Conservation (phyloP, 2,329 filamentous ascomycete genomes). For the Diaporthe destruens region DNA sequence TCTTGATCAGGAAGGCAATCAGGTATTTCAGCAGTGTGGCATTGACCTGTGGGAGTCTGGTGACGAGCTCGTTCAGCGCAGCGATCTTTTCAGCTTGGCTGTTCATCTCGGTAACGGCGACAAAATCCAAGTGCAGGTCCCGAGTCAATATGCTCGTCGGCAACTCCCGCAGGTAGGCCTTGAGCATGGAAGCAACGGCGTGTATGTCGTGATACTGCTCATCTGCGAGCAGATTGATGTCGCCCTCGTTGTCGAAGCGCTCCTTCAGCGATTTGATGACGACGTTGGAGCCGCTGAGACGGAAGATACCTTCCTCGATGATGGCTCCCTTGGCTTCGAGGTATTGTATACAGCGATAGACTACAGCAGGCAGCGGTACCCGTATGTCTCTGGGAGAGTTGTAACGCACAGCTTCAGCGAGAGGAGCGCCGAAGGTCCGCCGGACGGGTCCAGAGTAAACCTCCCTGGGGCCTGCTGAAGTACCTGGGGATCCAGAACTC, state of each 20-base stretch:
- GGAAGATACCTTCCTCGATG: conserved; percentile 94
- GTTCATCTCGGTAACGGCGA: conserved; percentile 83
- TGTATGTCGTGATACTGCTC: conserved; percentile 95
- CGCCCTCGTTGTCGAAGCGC: conserved; percentile 92
- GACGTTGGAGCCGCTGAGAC: conserved; percentile 95
- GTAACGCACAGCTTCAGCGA: conserved; percentile 87
- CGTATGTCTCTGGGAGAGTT: conserved; percentile 80
- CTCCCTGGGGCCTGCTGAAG: conserved; percentile 53
- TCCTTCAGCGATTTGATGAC: conserved; percentile 92
- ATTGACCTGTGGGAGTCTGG: conserved; percentile 84
- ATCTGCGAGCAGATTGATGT: conserved; percentile 86
- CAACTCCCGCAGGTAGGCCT: conserved; percentile 92
- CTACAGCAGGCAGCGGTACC: conserved; percentile 87
- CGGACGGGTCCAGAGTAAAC: conserved; percentile 67
- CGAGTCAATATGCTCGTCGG: conserved; percentile 91
- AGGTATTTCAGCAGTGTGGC: conserved; percentile 85
- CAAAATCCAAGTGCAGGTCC: conserved; percentile 90
- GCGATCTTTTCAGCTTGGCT: conserved; percentile 81
- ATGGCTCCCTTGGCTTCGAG: conserved; percentile 85
- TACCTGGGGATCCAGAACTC: conserved; percentile 57
- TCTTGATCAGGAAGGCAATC: conserved; percentile 88
- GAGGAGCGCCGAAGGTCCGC: conserved; percentile 85
- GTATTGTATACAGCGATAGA: conserved; percentile 96
- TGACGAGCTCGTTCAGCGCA: conserved; percentile 82
- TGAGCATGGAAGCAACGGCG: conserved; percentile 92